A percentile compares a stretch with the other conserved stretches of the same genome.
These are phyloP conservation scores for Prunus fruticosa DNA, from an alignment of 306 rosid species.

Conservation along the genomic window DNA sequence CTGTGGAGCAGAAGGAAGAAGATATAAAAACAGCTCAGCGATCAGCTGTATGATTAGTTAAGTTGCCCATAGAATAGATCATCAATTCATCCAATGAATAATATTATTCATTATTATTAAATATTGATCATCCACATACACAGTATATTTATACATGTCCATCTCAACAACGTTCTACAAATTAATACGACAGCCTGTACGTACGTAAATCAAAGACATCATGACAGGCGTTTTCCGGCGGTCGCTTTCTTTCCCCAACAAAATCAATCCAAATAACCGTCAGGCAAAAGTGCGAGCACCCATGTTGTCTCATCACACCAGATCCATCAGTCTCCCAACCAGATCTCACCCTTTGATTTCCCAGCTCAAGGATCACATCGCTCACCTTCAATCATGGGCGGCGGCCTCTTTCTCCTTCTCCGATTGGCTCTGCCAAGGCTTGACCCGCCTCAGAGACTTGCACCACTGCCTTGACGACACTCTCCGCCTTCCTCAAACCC, in stretches of 20 bases:
- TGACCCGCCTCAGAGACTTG: conserved; percentile 49
- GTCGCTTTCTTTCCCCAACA: conserved; percentile 76
- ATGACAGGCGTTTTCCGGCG: conserved; percentile 92
- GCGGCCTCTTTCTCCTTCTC: conserved; percentile 29
- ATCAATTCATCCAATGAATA: no score
- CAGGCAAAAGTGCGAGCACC: conserved; percentile 38
- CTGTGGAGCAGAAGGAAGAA: no score
- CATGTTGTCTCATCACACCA: conserved; percentile 56
- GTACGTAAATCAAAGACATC: background rate
- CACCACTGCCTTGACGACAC: conserved; percentile 62
- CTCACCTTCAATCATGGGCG: conserved; percentile 26
- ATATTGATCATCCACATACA: no score
- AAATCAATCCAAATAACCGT: conserved; percentile 17
- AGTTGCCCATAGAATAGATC: no score
- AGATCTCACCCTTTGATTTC: conserved; percentile 82
- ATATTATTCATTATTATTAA: no score
- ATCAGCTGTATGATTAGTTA: no score
- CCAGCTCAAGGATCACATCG: conserved; percentile 59
- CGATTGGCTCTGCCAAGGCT: conserved; percentile 45
- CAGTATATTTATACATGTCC: no score
- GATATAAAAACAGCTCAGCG: no score
- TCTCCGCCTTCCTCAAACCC: conserved; percentile 75
- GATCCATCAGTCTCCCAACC: conserved; percentile 90
- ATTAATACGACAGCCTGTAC: no score
- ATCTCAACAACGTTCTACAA: no score